Evolutionary conservation across 2,329 filamentous ascomycete species (phyloP).

Genomic region (Beauveria pseudobassiana): DNA sequence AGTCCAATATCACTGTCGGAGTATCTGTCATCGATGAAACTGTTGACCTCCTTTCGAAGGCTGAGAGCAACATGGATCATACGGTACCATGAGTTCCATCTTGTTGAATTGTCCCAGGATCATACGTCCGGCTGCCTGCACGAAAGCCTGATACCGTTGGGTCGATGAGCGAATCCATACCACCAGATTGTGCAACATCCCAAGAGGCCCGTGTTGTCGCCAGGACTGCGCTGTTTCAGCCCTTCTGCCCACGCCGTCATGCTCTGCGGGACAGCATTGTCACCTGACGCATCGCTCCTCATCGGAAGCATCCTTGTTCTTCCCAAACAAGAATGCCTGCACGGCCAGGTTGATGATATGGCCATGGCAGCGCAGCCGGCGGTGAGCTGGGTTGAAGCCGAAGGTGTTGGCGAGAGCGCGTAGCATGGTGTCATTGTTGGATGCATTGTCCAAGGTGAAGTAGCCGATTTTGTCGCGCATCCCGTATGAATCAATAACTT

Average conservation of each 20-base stretch:
- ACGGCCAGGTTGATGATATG: conserved; percentile 12
- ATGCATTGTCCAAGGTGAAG: conserved; percentile 14
- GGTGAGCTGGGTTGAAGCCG: conserved; percentile 7
- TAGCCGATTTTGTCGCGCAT: conserved; percentile 8
- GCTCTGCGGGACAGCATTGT: not conserved
- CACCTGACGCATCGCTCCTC: not conserved
- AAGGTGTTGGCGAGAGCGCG: conserved; percentile 11
- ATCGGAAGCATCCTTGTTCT: conserved; percentile 8
- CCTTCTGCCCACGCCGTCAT: not conserved
- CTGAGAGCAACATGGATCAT: conserved; percentile 7
- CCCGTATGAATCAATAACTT: conserved; percentile 10
- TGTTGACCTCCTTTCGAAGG: not conserved
- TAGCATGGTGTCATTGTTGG: conserved; percentile 15
- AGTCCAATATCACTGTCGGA: conserved; percentile 1
- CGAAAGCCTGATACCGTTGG: not conserved
- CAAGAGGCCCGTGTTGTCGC: not conserved
- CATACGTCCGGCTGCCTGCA: conserved; percentile 3
- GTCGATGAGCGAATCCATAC: conserved; percentile 1
- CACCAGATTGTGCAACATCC: conserved; percentile 6
- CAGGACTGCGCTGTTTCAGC: not conserved
- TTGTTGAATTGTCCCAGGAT: conserved; percentile 9
- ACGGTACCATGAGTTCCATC: conserved; percentile 12
- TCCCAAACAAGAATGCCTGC: conserved; percentile 8
- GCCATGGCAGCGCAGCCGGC: conserved; percentile 10
- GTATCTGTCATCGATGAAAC: conserved; percentile 3